These are phyloP conservation scores for Jackrogersella multiformis DNA, from an alignment of 495 filamentous ascomycete genomes.

Conservation along the genomic window DNA sequence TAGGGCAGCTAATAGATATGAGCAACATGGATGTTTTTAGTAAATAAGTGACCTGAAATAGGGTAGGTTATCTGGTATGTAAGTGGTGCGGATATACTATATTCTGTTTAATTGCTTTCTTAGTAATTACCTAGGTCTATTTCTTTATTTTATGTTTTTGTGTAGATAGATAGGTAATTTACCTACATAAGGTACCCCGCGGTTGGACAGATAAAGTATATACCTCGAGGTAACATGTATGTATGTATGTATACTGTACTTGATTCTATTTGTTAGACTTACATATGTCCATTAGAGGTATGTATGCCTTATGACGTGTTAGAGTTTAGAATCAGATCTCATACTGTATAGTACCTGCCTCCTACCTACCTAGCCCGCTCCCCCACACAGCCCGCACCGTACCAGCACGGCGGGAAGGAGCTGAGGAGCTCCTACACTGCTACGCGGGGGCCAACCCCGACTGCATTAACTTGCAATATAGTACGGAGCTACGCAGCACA, in stretches of 20 bases:
- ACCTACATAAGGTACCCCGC: background rate
- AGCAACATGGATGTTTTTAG: too few species aligned
- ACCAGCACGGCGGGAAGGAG: constrained; percentile 25
- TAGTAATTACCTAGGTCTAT: background rate
- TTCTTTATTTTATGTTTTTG: too few species aligned
- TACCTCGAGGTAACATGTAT: too few species aligned
- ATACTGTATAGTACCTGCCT: background rate
- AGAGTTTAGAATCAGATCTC: background rate
- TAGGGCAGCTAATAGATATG: too few species aligned
- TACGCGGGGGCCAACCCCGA: constrained; percentile 14
- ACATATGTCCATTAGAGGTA: too few species aligned
- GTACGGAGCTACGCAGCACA: constrained; percentile 1
- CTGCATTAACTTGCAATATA: background rate
- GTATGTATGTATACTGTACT: too few species aligned
- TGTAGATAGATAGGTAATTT: too few species aligned
- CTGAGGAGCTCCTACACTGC: constrained; percentile 7
- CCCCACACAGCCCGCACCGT: constrained; percentile 6
- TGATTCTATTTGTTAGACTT: too few species aligned
- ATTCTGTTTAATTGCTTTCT: background rate
- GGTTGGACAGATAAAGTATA: background rate
- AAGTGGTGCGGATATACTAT: background rate
- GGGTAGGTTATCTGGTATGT: too few species aligned
- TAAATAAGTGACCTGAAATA: too few species aligned
- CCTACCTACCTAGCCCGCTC: background rate
- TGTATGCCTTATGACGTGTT: background rate